Evolutionary conservation across 192 early-diverging fungal genomes (phyloP), one percentile per base, ranked within the genome.

Genomic region (Rhizophagus clarus): DNA sequence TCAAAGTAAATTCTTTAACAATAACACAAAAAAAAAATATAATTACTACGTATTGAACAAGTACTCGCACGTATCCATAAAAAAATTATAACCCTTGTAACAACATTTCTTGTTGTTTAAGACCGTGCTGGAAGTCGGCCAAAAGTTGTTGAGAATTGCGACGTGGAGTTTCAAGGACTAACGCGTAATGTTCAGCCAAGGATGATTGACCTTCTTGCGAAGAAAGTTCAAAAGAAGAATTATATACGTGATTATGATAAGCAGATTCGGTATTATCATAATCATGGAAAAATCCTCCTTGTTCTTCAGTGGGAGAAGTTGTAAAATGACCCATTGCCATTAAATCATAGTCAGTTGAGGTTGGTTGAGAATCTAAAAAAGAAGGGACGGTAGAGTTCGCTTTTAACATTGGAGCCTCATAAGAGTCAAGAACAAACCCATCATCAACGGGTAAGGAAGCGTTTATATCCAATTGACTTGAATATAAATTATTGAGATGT

Each of bases 71-170:
- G 11, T 24, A 66, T 22, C 17, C 14, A 26, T n/a, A 29, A 66
- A 24, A 67, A 26, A 26, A 31, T n/a, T 32, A 68, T 42, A 78
- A 78, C 67, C 31, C 64, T 78, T 78, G 76, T 28, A 78, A 51
- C 47, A 49, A 24, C 6, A 78, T 28, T 40, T 40, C 63, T 68
- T 68, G 76, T 8, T 78, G 76, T 31, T 61, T 40, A 28, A 78
- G 63, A 4, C 76, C 76, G 47, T 78, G n/a, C 29, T 78, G 76
- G 26, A 78, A 78, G 3, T 78, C 76, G 22, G 76, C 28, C 29
- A 78, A 78, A 47, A 66, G 61, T 78, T 78, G 76, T 11, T 78
- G 63, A 69, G 76, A 78, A 69, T 66, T 78, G 12, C 74, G 74
- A 22, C 74, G 56, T 6, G 74, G 74, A 20, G 60, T 76, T 40